Conservation (phyloP, 495 filamentous ascomycete genomes). For the Podospora fimiseda region DNA sequence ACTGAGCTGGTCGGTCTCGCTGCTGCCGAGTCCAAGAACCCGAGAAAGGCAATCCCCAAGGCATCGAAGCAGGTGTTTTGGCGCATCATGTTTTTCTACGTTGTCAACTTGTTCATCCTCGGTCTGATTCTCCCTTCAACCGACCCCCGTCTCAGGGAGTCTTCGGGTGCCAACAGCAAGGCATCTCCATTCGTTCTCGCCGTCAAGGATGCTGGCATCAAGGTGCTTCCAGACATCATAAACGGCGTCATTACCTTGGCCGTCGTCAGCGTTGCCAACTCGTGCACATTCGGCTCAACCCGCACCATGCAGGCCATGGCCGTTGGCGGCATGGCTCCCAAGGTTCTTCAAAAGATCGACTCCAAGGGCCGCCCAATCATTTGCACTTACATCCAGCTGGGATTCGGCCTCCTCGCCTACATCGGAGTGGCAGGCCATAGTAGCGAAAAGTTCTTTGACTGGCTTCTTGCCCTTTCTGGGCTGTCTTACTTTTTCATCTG, state of each 20-base stretch:
- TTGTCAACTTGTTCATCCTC: conserved; percentile 54
- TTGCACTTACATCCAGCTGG: conserved; percentile 46
- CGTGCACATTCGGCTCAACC: conserved; percentile 54
- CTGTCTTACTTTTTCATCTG: conserved; percentile 64
- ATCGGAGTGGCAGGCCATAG: conserved; percentile 21
- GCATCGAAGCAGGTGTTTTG: conserved; percentile 79
- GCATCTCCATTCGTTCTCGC: conserved; percentile 65
- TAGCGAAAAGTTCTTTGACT: conserved; percentile 39
- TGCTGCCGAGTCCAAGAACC: conserved; percentile 73
- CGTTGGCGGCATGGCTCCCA: conserved; percentile 51
- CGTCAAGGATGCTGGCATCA: conserved; percentile 57
- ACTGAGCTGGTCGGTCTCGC: conserved; percentile 72
- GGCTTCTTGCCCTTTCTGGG: conserved; percentile 65
- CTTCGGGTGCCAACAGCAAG: conserved; percentile 40
- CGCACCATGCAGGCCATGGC: conserved; percentile 60
- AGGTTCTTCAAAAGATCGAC: conserved; percentile 50
- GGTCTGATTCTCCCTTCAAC: conserved; percentile 45
- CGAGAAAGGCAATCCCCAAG: conserved; percentile 66
- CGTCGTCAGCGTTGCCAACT: conserved; percentile 56
- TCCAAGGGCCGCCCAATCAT: conserved; percentile 51
- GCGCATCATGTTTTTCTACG: conserved; percentile 81
- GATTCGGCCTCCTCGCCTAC: conserved; percentile 40
- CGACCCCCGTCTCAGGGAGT: conserved; percentile 35
- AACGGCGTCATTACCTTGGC: conserved; percentile 63
- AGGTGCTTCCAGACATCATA: conserved; percentile 61